Evolutionary conservation across 768 basidiomycete genomes (phyloP), one percentile per base, ranked within the genome.

Genomic region (Macrolepiota fuliginosa): DNA sequence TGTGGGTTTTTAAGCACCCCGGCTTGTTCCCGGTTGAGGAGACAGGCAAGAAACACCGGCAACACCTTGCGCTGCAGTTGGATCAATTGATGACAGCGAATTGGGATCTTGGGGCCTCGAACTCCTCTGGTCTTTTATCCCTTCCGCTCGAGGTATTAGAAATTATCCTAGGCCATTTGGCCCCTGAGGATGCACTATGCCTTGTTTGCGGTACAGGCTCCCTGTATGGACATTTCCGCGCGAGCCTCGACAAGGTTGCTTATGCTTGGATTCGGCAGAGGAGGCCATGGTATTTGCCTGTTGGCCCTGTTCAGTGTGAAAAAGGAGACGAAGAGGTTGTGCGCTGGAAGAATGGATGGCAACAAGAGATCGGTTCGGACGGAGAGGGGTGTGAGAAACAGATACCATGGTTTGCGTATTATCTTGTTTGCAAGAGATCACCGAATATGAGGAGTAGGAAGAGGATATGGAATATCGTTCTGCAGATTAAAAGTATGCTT

Each of bases 1-100:
- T 58, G 46, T 58, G 56, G 56, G 32, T 37, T 36, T 58, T 49
- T 40, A 58, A 58, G 19, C 56, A 49, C 24, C 56, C 56, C 17
- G 56, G 56, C 17, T 19, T 36, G 19, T 58, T 58, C 25, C 46
- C 46, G 15, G 46, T 56, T 12, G n/a, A 45, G 25, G 42, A 35
- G 25, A 29, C 55, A 9, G 42, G 29, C 19, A 46, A 19, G 42
- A 12, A 46, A 24, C 13, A 55, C 29, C 5, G 50, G 15, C 24
- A 29, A 27, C 22, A 10, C 24, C 17, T 12, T 12, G 4, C 39
- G 1, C n/a, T 40, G 12, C 12, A 17, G 3, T 40, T 40, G 7
- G 13, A 13, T 12, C 50, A 51, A 51, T 13, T n/a, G 12, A 12
- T 29, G 50, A 51, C 17, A 25, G 5, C 11, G 50, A 17, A 40